Percentiles rank a stretch among this genome's conserved stretches.
These are phyloP conservation scores for Actinomortierella ambigua DNA, from an alignment of 371 early-diverging fungal genomes.

Conservation along the genomic window DNA sequence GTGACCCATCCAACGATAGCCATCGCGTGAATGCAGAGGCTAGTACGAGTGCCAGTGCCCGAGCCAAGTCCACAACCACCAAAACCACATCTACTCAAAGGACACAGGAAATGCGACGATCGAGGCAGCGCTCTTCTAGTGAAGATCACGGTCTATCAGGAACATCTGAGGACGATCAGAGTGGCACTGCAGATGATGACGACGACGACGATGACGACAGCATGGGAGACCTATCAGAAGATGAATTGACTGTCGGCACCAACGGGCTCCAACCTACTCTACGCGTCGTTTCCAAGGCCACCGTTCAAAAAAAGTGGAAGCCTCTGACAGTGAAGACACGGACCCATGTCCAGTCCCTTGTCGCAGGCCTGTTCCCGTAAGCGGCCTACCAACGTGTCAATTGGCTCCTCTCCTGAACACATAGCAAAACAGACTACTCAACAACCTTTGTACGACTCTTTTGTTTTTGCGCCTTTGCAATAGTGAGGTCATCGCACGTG, in stretches of 20 bases:
- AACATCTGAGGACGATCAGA: slow-evolving; percentile 13
- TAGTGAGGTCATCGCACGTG: slow-evolving; percentile 28
- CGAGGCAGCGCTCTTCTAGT: no score
- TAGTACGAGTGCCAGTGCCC: background rate
- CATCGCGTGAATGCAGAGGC: background rate
- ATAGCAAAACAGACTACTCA: background rate
- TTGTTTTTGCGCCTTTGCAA: background rate
- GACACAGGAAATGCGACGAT: background rate
- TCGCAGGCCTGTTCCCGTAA: slow-evolving; percentile 34
- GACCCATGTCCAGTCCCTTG: slow-evolving; percentile 24
- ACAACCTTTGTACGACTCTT: background rate
- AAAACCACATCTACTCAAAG: background rate
- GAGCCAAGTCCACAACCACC: background rate
- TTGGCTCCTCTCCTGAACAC: background rate
- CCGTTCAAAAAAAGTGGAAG: slow-evolving; percentile 24
- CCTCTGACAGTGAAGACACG: slow-evolving; percentile 28
- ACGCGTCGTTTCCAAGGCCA: slow-evolving; percentile 34
- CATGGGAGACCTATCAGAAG: slow-evolving; percentile 8
- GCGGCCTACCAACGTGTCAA: background rate
- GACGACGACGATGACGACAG: slow-evolving; percentile 6
- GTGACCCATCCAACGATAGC: no score
- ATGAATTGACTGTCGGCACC: slow-evolving; percentile 16
- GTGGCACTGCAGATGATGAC: background rate
- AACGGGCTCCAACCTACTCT: slow-evolving; percentile 28
- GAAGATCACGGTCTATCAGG: no score